These are phyloP conservation scores for Globisporangium echinulatum DNA, from an alignment of 352 stramenopile species.

Conservation along the genomic window DNA sequence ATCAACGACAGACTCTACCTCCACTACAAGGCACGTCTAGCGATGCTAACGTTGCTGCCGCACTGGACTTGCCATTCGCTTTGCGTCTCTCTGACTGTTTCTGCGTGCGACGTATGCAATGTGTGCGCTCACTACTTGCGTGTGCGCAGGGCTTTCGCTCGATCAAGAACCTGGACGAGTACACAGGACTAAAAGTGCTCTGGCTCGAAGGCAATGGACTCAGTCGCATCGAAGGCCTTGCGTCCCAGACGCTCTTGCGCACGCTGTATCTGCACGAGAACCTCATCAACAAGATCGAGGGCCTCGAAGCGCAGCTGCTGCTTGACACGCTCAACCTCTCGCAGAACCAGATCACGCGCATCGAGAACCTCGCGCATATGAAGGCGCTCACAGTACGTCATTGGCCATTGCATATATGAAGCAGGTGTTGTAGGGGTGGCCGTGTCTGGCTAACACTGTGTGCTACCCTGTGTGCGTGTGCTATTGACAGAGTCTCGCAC, in stretches of 20 bases:
- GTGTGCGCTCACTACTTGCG: too few relatives aligned
- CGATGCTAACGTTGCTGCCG: too few relatives aligned
- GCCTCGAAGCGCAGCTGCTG: constrained; percentile 40
- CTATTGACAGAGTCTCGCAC: constrained; percentile 40
- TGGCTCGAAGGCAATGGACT: constrained; percentile 94
- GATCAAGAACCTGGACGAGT: constrained; percentile 94
- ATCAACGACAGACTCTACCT: constrained; percentile 97
- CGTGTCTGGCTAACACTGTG: not conserved
- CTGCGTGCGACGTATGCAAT: too few relatives aligned
- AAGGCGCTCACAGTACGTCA: constrained; percentile 49
- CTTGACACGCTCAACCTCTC: constrained; percentile 80
- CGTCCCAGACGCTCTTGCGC: constrained; percentile 79
- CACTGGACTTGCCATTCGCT: too few relatives aligned
- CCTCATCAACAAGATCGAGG: constrained; percentile 90
- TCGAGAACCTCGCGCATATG: constrained; percentile 74
- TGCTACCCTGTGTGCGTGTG: not conserved
- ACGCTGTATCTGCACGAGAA: constrained; percentile 95
- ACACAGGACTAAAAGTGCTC: constrained; percentile 90
- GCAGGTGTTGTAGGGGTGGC: too few relatives aligned
- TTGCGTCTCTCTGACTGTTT: too few relatives aligned
- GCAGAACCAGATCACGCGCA: constrained; percentile 73
- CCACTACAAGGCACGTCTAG: constrained; percentile 84
- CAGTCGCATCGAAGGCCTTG: constrained; percentile 85
- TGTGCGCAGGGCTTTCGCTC: constrained; percentile 67
- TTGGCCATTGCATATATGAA: not conserved